phyloP scores from a whole-genome alignment of 225 moss, liverwort and hornwort species.

The Takakia lepidozioides region DNA sequence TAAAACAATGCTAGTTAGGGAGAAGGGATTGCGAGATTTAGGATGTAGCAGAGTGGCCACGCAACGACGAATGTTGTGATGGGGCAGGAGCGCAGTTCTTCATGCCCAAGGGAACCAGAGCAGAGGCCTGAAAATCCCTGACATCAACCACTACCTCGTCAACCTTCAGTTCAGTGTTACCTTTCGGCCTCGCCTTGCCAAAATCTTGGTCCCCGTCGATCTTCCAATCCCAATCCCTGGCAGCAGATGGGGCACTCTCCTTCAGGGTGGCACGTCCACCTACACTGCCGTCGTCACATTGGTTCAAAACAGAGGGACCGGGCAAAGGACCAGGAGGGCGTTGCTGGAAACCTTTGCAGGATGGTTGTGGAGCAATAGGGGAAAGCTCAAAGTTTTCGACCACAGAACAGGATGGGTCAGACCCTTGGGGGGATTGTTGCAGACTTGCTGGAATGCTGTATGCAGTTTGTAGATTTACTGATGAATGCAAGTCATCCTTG shows the following conservation, averaged over 20 bases:
- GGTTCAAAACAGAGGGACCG: too few relatives aligned
- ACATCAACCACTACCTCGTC: slow-evolving; percentile 67
- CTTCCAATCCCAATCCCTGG: too few relatives aligned
- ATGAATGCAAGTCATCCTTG: neutral
- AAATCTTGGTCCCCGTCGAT: too few relatives aligned
- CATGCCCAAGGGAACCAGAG: slow-evolving; percentile 34
- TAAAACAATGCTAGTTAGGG: too few relatives aligned
- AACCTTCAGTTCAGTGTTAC: slow-evolving; percentile 8
- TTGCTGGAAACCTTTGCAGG: slow-evolving; percentile 3
- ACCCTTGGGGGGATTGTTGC: neutral
- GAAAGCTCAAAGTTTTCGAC: slow-evolving; percentile 17
- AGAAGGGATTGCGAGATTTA: too few relatives aligned
- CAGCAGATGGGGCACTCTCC: slow-evolving; percentile 22
- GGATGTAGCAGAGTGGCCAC: too few relatives aligned
- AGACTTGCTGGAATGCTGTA: slow-evolving; percentile 14
- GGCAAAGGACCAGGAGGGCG: too few relatives aligned
- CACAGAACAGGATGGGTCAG: slow-evolving; percentile 15
- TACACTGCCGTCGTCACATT: slow-evolving; percentile 5
- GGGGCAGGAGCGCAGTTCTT: too few relatives aligned
- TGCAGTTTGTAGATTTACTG: slow-evolving; percentile 13
- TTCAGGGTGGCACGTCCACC: slow-evolving; percentile 19
- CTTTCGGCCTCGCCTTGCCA: too few relatives aligned
- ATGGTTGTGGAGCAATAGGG: slow-evolving; percentile 6
- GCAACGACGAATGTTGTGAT: too few relatives aligned
- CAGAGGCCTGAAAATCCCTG: slow-evolving; percentile 33